A percentile compares a stretch with the other conserved stretches of the same genome.
Conservation (phyloP, 1,139 yeast genomes). For the Debaryomycetaceae sp. region DNA sequence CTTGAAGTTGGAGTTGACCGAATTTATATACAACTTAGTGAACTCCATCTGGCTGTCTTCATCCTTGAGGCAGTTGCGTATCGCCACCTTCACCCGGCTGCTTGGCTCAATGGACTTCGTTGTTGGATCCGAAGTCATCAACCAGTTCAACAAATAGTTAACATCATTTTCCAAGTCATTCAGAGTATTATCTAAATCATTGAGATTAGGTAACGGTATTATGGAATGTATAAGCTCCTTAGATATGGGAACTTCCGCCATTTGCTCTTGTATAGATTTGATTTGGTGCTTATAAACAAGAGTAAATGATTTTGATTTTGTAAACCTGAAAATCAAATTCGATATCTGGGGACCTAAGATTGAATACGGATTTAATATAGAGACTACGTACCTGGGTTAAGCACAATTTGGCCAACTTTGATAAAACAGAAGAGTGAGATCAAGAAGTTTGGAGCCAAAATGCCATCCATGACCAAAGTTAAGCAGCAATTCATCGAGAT, state of each 20-base stretch:
- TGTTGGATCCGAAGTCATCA: constrained; percentile 28
- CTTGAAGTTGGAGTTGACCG: constrained; percentile 17
- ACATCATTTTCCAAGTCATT: constrained; percentile 43
- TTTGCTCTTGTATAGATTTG: not conserved
- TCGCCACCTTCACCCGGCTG: constrained; percentile 35
- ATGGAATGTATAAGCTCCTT: constrained; percentile 10
- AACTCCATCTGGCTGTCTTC: constrained; percentile 32
- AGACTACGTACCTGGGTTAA: too few species aligned
- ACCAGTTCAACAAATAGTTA: constrained; percentile 36
- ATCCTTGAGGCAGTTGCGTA: constrained; percentile 36
- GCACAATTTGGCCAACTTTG: too few species aligned
- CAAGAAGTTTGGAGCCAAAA: not conserved
- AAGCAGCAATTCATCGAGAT: constrained; percentile 27
- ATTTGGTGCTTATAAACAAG: not conserved
- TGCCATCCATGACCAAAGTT: constrained; percentile 8
- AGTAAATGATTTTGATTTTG: not conserved
- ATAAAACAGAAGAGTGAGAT: too few species aligned
- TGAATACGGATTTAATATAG: not conserved
- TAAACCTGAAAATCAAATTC: not conserved
- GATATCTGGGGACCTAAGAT: not conserved
- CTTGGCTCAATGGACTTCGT: constrained; percentile 23
- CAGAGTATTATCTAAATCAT: constrained; percentile 17
- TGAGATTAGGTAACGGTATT: constrained; percentile 19
- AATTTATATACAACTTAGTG: constrained; percentile 32
- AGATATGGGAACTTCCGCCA: constrained; percentile 7